These are phyloP conservation scores for Keithomyces neogunnii DNA, from an alignment of 2,329 filamentous ascomycete species.

Conservation along the genomic window DNA sequence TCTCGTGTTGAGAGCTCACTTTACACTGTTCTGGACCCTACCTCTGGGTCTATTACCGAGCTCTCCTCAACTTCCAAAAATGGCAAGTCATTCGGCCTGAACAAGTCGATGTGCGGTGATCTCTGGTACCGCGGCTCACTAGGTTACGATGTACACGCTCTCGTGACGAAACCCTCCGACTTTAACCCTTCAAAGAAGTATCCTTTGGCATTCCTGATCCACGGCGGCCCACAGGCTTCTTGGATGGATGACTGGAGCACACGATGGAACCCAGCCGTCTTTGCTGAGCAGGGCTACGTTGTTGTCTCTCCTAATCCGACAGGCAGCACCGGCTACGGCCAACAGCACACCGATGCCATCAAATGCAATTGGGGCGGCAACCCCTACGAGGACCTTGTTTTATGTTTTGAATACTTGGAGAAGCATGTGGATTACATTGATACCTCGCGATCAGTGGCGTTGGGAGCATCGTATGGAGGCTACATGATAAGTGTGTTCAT, in stretches of 20 bases:
- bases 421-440: constrained; percentile 61
- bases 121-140: constrained; percentile 62
- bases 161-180: constrained; percentile 54
- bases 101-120: constrained; percentile 53
- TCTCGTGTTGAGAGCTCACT: constrained; percentile 65
- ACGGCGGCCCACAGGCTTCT: constrained; percentile 73
- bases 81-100: constrained; percentile 59
- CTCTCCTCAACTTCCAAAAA: constrained; percentile 58
- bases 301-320: constrained; percentile 77
- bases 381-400: constrained; percentile 75
- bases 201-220: constrained; percentile 70
- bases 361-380: constrained; percentile 73
- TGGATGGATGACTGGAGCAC: constrained; percentile 73
- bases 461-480: constrained; percentile 68
- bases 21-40: constrained; percentile 52
- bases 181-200: constrained; percentile 68
- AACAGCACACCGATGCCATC: constrained; percentile 70
- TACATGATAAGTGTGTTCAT: constrained; percentile 59
- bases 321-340: constrained; percentile 74
- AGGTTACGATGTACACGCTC: constrained; percentile 59
- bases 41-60: constrained; percentile 25
- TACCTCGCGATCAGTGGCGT: constrained; percentile 57
- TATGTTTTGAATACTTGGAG: constrained; percentile 67
- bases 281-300: constrained; percentile 81
- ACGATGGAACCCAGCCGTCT: constrained; percentile 79